Percentiles rank a stretch among this genome's conserved stretches.
These are phyloP conservation scores for Annulohypoxylon maeteangense DNA, from an alignment of 495 filamentous ascomycete species.

Conservation along the genomic window DNA sequence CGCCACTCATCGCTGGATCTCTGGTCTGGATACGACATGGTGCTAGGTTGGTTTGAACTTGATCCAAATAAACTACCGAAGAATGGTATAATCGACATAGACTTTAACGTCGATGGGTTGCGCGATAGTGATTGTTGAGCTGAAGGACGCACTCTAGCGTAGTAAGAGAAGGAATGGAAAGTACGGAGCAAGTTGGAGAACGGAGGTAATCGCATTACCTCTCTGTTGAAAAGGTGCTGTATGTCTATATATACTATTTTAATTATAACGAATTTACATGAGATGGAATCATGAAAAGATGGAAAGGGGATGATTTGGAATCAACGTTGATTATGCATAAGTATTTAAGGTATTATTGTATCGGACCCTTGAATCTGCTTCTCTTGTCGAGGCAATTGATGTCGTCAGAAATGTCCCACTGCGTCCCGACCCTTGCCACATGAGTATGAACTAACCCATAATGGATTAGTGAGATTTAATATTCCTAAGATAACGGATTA, in stretches of 20 bases:
- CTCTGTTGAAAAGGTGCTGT: constrained; percentile 2
- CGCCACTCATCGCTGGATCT: constrained; percentile 88
- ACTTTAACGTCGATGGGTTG: constrained; percentile 51
- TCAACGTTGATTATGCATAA: constrained; percentile 16
- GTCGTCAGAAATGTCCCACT: constrained; percentile 30
- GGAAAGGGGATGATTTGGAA: constrained; percentile 28
- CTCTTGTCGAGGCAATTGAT: constrained; percentile 11
- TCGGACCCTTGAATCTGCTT: constrained; percentile 19
- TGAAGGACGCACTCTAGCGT: constrained; percentile 47
- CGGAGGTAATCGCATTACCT: constrained; percentile 66
- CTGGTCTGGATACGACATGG: constrained; percentile 82
- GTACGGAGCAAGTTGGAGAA: constrained; percentile 64
- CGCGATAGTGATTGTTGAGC: constrained; percentile 13
- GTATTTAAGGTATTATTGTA: neutral
- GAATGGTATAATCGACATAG: constrained; percentile 80
- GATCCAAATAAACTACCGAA: constrained; percentile 80
- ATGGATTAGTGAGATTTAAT: neutral
- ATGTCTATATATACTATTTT: constrained; percentile 4
- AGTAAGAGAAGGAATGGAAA: constrained; percentile 53
- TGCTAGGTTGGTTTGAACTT: constrained; percentile 56
- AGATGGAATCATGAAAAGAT: constrained; percentile 13
- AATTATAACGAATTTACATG: neutral
- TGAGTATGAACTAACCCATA: neutral
- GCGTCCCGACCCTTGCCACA: constrained; percentile 11
- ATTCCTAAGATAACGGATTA: constrained; percentile 27